These are phyloP conservation scores for Claviceps spartinae DNA, from an alignment of 2,329 filamentous ascomycete genomes.

Conservation along the genomic window DNA sequence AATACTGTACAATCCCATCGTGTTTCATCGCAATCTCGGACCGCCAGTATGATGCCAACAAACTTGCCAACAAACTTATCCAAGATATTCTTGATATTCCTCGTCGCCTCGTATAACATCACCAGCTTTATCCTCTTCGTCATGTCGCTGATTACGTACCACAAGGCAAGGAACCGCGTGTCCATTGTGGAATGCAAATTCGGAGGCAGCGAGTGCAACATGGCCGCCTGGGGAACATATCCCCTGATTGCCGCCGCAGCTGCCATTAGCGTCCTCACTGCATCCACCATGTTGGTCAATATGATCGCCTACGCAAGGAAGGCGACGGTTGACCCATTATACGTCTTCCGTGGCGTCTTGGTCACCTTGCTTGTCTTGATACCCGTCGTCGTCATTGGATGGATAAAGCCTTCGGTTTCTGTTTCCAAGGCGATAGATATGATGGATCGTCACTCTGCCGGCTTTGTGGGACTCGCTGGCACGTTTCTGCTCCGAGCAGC, in stretches of 20 bases:
- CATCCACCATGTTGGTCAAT: slow-evolving; percentile 7
- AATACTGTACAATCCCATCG: background rate
- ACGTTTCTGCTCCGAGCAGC: background rate
- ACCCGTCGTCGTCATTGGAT: slow-evolving; percentile 9
- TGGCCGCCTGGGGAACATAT: slow-evolving; percentile 8
- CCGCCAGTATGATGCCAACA: background rate
- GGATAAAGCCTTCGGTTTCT: slow-evolving; percentile 1
- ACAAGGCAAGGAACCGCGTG: background rate
- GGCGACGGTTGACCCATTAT: slow-evolving; percentile 7
- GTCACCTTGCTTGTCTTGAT: slow-evolving; percentile 11
- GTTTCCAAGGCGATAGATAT: background rate
- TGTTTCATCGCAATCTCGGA: background rate
- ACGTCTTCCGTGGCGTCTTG: slow-evolving; percentile 13
- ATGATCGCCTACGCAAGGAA: slow-evolving; percentile 4
- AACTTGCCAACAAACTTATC: background rate
- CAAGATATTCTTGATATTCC: slow-evolving; percentile 7
- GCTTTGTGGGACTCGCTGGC: background rate
- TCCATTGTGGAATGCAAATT: background rate
- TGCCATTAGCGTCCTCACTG: slow-evolving; percentile 7
- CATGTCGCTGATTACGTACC: slow-evolving; percentile 7
- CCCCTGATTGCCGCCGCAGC: slow-evolving; percentile 9
- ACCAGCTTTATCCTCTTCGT: slow-evolving; percentile 12
- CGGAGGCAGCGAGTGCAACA: background rate
- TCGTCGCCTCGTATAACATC: slow-evolving; percentile 11
- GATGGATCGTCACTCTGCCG: too few species aligned